Base-by-base conservation (phyloP, 371 early-diverging fungal genomes). In the Sporodiniella umbellata region DNA sequence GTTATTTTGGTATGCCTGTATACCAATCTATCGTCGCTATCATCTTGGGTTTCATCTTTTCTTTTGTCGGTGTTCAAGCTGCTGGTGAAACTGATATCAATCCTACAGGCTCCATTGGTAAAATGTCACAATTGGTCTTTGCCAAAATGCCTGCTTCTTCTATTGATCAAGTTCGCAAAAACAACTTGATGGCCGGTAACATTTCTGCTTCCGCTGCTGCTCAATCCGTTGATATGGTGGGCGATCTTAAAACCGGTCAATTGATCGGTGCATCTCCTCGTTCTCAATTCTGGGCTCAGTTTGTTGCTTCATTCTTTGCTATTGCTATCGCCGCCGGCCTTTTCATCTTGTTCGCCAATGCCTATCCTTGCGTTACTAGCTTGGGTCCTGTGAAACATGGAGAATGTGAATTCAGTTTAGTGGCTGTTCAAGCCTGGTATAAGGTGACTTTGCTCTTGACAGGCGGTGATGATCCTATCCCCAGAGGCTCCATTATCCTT, bases 41-140 rank as follows among this genome's bases (percentile, higher is more conserved):
- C 33, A 51, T 85, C 25, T 62, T 87, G 21, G 87, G 76, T 33
- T 87, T 89, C 60, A 35, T 86, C 51, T 58, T 89, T 18, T 72
- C 88, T 37, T 86, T 87, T 54, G 80, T 88, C 39, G 88, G 84
- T 55, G 62, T 84, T 38, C 86, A 86, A 64, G 75, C 85, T 21
- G 46, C 81, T 42, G 86, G 83, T 65, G 82, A 80, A 45, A 86
- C 84, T 3, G 84, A 84, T 69, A 86, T 86, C 50, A 86, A 81
- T 46, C 86, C 86, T 15, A 67, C 74, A 25, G 79, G 81, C 31
- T 67, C 77, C 26, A 68, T 86, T 28, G 82, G 79, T 53, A 86
- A 84, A 58, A 79, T 81, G 54, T 67, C 79, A 23, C 82, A 86
- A 66, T 55, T 83, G 8, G 68, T 80, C 30, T 86, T 86, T 63